Conservation (phyloP, 495 filamentous ascomycete genomes). For the Aspergillus campestris region DNA sequence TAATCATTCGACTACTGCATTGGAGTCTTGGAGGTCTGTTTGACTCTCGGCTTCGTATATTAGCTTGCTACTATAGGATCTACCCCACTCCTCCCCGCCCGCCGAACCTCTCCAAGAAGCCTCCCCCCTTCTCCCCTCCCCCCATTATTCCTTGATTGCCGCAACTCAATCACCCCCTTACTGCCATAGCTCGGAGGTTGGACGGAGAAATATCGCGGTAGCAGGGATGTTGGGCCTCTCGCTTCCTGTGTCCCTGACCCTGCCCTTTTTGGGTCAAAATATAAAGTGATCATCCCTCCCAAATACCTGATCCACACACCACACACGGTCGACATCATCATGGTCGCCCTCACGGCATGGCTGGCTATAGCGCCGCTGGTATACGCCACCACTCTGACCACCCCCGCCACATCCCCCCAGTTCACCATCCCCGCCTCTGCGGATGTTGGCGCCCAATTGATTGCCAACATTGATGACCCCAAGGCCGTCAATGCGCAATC, state of each 20-base stretch:
- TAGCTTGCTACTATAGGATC: no score
- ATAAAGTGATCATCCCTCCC: no score
- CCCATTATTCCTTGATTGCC: not conserved
- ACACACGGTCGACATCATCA: slow-evolving; percentile 3
- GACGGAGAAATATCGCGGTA: slow-evolving; percentile 7
- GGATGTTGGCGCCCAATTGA: slow-evolving; percentile 46
- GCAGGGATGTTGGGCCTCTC: not conserved
- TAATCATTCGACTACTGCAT: no score
- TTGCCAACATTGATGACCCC: slow-evolving; percentile 65
- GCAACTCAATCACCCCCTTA: not conserved
- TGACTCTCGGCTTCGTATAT: no score
- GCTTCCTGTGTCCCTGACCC: not conserved
- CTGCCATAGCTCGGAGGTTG: slow-evolving; percentile 10
- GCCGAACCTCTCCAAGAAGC: no score
- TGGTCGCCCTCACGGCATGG: slow-evolving; percentile 19
- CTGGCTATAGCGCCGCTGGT: no score
- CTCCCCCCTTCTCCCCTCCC: no score
- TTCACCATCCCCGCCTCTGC: slow-evolving; percentile 53
- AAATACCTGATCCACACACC: no score
- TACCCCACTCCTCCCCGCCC: no score
- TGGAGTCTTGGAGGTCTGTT: no score
- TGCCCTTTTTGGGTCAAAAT: no score
- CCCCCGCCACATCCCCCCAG: slow-evolving; percentile 16
- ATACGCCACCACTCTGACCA: slow-evolving; percentile 4
- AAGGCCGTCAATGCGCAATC: slow-evolving; percentile 62